A percentile compares a stretch with the other conserved stretches of the same genome.
Conservation (phyloP, 148 eudicot genomes). For the Cornus florida region DNA sequence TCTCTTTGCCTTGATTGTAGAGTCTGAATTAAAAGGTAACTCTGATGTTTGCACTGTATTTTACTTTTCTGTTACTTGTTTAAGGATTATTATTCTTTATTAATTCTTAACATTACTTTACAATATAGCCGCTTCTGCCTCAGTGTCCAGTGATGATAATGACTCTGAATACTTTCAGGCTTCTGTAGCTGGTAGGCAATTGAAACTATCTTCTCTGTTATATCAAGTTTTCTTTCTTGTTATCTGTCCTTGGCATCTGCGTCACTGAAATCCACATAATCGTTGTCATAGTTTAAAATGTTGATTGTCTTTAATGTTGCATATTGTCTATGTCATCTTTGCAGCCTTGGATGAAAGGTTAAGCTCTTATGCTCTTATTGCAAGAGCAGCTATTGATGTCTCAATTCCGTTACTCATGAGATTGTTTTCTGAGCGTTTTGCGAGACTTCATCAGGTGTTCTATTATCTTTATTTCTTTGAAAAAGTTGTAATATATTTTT, state of each 20-base stretch:
- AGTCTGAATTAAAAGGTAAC: constrained; percentile 84
- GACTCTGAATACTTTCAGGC: constrained; percentile 66
- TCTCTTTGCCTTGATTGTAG: constrained; percentile 80
- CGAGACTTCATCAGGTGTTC: constrained; percentile 77
- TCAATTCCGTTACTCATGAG: constrained; percentile 72
- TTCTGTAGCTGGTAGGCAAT: constrained; percentile 65
- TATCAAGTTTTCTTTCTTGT: constrained; percentile 6
- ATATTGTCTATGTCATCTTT: constrained; percentile 5
- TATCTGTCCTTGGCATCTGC: neutral
- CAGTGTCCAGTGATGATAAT: constrained; percentile 73
- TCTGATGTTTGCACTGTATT: constrained; percentile 8
- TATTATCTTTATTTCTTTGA: neutral
- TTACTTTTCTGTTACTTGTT: neutral
- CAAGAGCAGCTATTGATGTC: constrained; percentile 71
- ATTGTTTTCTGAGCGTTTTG: constrained; percentile 66
- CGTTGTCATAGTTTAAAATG: neutral
- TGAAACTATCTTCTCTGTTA: constrained; percentile 11
- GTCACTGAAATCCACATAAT: neutral
- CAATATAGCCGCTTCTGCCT: constrained; percentile 72
- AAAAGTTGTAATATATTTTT: neutral
- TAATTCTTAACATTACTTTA: neutral
- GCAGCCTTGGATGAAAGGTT: constrained; percentile 98
- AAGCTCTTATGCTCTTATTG: constrained; percentile 90
- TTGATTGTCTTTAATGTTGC: neutral
- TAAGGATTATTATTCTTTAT: neutral